Evolutionary conservation across 139 green algal genomes (phyloP).

Genomic region (Tetratostichococcus sp.): DNA sequence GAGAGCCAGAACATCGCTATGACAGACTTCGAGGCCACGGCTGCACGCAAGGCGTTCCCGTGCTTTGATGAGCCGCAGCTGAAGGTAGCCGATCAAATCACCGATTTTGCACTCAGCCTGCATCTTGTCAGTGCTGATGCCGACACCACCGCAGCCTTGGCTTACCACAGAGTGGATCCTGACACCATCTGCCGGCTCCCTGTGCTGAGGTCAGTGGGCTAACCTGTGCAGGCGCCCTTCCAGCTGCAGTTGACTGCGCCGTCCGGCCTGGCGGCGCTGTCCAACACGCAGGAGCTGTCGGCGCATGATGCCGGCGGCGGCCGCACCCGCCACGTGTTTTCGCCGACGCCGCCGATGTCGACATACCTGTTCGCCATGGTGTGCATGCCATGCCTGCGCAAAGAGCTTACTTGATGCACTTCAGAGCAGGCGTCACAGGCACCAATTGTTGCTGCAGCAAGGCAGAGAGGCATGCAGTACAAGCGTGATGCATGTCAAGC

Average conservation of each 20-base stretch:
- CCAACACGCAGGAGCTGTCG: slow-evolving; percentile 63
- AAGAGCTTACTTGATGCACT: too few relatives aligned
- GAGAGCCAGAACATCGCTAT: slow-evolving; percentile 44
- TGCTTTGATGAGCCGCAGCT: slow-evolving; percentile 89
- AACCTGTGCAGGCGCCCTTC: slow-evolving; percentile 71
- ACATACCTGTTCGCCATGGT: slow-evolving; percentile 75
- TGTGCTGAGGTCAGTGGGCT: too few relatives aligned
- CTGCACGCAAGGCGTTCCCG: slow-evolving; percentile 77
- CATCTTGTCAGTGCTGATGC: too few relatives aligned
- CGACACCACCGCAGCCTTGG: too few relatives aligned
- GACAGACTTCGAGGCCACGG: slow-evolving; percentile 78
- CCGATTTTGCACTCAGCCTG: slow-evolving; percentile 8
- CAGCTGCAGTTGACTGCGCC: slow-evolving; percentile 31
- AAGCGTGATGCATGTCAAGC: too few relatives aligned
- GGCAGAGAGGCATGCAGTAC: too few relatives aligned
- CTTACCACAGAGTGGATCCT: too few relatives aligned
- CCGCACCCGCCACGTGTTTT: slow-evolving; percentile 28
- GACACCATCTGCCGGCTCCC: too few relatives aligned
- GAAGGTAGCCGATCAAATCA: too few relatives aligned
- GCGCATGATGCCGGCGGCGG: slow-evolving; percentile 6
- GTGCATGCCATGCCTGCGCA: too few relatives aligned
- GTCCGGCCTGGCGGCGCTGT: slow-evolving; percentile 46
- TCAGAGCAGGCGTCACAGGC: too few relatives aligned
- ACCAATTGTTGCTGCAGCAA: too few relatives aligned
- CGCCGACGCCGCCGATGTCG: slow-evolving; percentile 67